These are phyloP conservation scores for Purpureocillium takamizusanense DNA, from an alignment of 2,329 filamentous ascomycete genomes.

Conservation along the genomic window DNA sequence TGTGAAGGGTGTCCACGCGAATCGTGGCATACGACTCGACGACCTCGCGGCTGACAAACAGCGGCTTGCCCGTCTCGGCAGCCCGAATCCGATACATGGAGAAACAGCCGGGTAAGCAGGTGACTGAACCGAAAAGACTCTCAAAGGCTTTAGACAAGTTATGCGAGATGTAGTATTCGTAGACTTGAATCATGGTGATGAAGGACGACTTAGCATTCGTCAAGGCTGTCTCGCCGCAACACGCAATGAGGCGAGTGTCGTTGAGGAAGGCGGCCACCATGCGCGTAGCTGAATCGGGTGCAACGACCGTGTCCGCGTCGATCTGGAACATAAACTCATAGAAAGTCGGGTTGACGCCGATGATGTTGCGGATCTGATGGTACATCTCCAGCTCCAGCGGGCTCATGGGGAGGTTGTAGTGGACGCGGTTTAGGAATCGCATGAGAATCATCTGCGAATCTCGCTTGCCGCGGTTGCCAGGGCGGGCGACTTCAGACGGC, in stretches of 20 bases:
- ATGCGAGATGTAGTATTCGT: slow-evolving; percentile 99
- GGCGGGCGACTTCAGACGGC: slow-evolving; percentile 87
- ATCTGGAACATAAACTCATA: slow-evolving; percentile 97
- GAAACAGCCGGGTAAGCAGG: slow-evolving; percentile 97
- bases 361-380: slow-evolving; percentile 97
- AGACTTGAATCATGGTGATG: slow-evolving; percentile 98
- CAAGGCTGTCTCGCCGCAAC: slow-evolving; percentile 89
- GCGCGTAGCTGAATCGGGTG: slow-evolving; percentile 78
- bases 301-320: slow-evolving; percentile 93
- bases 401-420: slow-evolving; percentile 95
- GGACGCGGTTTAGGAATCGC: slow-evolving; percentile 97
- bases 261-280: slow-evolving; percentile 87
- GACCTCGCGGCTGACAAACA: slow-evolving; percentile 91
- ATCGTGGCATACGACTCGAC: slow-evolving; percentile 84
- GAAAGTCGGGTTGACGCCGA: slow-evolving; percentile 95
- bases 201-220: slow-evolving; percentile 90
- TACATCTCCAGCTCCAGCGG: slow-evolving; percentile 97
- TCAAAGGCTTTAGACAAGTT: slow-evolving; percentile 96
- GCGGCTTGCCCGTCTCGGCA: slow-evolving; percentile 85
- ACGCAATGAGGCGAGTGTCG: slow-evolving; percentile 86
- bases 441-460: slow-evolving; percentile 98
- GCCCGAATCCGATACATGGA: slow-evolving; percentile 97
- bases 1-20: slow-evolving; percentile 93
- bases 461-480: slow-evolving; percentile 97
- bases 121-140: slow-evolving; percentile 92